These are phyloP conservation scores for Vaccinium macrocarpon DNA, from an alignment of 148 eudicot genomes.

Conservation along the genomic window DNA sequence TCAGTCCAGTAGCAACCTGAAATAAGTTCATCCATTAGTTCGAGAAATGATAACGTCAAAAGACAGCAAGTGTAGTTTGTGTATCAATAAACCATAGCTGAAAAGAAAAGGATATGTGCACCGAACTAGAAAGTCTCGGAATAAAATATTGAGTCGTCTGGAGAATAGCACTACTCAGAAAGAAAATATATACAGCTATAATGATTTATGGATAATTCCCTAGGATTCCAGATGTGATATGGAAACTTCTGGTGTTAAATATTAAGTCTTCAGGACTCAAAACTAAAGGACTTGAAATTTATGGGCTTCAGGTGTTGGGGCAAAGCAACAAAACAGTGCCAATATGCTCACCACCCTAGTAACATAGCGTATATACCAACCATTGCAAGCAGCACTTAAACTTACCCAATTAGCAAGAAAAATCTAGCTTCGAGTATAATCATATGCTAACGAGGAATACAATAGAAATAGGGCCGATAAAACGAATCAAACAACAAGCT, in stretches of 20 bases:
- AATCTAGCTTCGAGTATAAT: too few relatives aligned
- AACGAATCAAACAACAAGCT: too few relatives aligned
- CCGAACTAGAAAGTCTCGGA: not conserved
- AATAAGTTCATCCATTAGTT: slow-evolving; percentile 15
- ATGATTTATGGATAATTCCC: too few relatives aligned
- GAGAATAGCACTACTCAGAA: too few relatives aligned
- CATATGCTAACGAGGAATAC: too few relatives aligned
- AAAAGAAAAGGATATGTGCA: not conserved
- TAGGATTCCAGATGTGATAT: not conserved
- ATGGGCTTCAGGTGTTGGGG: not conserved
- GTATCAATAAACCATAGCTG: not conserved
- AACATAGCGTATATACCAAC: not conserved
- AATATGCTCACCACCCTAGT: too few relatives aligned
- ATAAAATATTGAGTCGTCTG: not conserved
- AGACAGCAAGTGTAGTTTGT: not conserved
- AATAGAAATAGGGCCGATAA: too few relatives aligned
- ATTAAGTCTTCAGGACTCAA: not conserved
- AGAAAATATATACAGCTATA: too few relatives aligned
- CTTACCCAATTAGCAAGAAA: too few relatives aligned
- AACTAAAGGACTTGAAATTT: not conserved
- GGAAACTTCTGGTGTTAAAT: not conserved
- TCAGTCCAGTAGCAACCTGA: slow-evolving; percentile 90
- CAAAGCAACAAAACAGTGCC: not conserved
- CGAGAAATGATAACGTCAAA: not conserved
- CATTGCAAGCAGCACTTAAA: too few relatives aligned